Evolutionary conservation across 2,329 filamentous ascomycete genomes (phyloP), one percentile per base, ranked within the genome.

Genomic region (Xylaria sp.): DNA sequence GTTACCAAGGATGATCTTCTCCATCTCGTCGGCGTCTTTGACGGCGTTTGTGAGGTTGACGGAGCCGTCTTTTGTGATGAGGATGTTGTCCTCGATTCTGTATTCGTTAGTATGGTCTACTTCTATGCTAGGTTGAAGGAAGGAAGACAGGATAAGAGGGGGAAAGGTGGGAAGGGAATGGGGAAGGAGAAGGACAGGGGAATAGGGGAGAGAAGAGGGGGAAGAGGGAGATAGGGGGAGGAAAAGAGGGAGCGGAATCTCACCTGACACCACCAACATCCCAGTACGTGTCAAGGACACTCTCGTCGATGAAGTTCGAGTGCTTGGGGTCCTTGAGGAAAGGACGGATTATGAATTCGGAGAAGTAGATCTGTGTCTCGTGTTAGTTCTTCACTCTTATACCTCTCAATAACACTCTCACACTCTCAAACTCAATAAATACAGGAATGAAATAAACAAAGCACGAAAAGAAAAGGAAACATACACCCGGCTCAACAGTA

Each of bases 401-500:
- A 16, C 16, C 16, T 16, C 16, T 1, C 16, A 16, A 16, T 16
- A 1, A 16, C 16, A 16, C 16, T 16, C 16, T 16, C 16, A 16
- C 16, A 16, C 16, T 16, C 16, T 16, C 1, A 16, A 1, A 16
- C 16, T 1, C 16, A 16, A 16, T 16, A 16, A 16, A 16, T n/a
- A 16, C 16, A 1, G 16, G 16, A 16, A 16, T 16, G 16, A 16
- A 16, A 16, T 16, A 16, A 16, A 16, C 1, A 16, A 16, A 16
- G 16, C 16, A 16, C 16, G 16, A 16, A 16, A 16, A 16, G 16
- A 1, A 16, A 16, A 16, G 16, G 16, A n/a, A 51, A 30, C 58
- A 23, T 79, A 90, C 85, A 52, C 94, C 94, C 10, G 94, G 94
- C 78, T 99, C 94, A 46, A 97, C 93, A 0, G 94, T 99, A 56